Percentiles rank a stretch among this genome's conserved stretches.
These are phyloP conservation scores for Dictyostelium discoideum DNA, from an alignment of 78 protist species.

Conservation along the genomic window DNA sequence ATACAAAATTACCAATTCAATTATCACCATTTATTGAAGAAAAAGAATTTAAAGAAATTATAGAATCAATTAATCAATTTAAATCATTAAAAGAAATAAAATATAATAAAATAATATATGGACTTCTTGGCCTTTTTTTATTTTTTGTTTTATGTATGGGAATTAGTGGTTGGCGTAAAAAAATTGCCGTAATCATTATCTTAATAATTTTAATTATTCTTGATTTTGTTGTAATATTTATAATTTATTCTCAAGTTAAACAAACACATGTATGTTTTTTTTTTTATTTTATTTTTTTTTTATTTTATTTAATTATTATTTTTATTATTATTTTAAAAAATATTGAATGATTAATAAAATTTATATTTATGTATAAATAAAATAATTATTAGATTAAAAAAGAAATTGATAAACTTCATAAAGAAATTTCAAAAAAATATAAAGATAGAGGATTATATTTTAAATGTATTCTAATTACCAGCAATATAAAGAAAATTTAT, in stretches of 20 bases:
- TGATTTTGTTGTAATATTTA: neutral
- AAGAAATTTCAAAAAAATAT: neutral
- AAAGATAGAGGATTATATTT: neutral
- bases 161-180: slow-evolving; percentile 5
- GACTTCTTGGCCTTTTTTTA: neutral
- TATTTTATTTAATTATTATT: neutral
- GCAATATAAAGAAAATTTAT: neutral
- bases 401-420: neutral
- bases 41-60: neutral
- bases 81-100: neutral
- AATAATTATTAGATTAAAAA: neutral
- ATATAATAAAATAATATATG: slow-evolving; percentile 1
- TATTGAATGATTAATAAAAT: no score
- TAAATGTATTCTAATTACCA: neutral
- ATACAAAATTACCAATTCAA: neutral
- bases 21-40: neutral
- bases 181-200: neutral
- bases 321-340: neutral
- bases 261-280: neutral
- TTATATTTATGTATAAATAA: no score
- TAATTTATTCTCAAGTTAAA: neutral
- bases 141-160: neutral
- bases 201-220: neutral
- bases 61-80: neutral
- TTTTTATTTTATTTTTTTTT: neutral